These are phyloP conservation scores for Trichoderma afroharzianum DNA, from an alignment of 2,329 filamentous ascomycete genomes.

Conservation along the genomic window DNA sequence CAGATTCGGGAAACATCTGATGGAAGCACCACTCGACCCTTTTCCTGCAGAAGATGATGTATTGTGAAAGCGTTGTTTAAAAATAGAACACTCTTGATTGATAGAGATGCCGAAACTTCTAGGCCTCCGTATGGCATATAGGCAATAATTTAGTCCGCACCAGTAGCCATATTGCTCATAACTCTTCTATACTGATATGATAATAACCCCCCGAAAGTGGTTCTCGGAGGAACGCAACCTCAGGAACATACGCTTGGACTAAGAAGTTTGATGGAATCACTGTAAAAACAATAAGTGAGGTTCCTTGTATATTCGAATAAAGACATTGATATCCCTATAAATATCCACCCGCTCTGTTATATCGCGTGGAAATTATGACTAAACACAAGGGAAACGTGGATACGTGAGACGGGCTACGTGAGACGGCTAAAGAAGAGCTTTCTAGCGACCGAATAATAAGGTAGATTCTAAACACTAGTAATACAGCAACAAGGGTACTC, in stretches of 20 bases:
- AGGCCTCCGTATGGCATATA: background rate
- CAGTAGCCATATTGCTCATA: background rate
- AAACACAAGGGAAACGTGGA: background rate
- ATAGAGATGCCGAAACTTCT: background rate
- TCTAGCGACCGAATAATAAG: background rate
- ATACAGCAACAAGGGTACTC: background rate
- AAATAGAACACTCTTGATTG: background rate
- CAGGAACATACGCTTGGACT: background rate
- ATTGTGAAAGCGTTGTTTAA: background rate
- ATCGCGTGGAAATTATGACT: background rate
- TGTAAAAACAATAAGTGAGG: background rate
- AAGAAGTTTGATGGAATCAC: background rate
- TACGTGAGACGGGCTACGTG: background rate
- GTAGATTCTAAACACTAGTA: background rate
- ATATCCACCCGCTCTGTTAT: background rate
- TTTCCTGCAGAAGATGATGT: conserved; percentile 20
- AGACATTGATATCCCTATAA: background rate
- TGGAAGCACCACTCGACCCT: conserved; percentile 20
- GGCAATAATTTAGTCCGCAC: background rate
- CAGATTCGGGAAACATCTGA: conserved; percentile 23
- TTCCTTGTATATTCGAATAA: background rate
- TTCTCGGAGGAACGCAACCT: background rate
- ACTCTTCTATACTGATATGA: background rate
- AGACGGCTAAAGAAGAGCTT: background rate
- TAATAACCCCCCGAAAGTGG: background rate